These are phyloP conservation scores for Bryoerythrophyllum caledonicum DNA, from an alignment of 225 moss, liverwort and hornwort genomes.

Conservation along the genomic window DNA sequence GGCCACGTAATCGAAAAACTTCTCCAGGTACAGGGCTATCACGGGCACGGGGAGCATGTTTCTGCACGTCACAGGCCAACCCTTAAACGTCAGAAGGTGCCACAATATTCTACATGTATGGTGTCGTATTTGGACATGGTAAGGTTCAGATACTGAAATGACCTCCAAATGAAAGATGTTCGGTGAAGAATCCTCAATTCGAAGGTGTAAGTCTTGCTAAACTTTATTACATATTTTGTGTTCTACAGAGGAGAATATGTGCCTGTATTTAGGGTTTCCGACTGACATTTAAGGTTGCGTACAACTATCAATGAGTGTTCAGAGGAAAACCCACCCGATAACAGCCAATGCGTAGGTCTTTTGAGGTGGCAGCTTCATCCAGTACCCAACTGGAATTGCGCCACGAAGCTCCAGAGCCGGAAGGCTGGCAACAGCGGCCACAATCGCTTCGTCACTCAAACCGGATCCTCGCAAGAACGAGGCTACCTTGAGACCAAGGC, in stretches of 20 bases:
- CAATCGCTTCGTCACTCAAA: slow-evolving; percentile 80
- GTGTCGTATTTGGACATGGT: too few relatives aligned
- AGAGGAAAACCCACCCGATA: slow-evolving; percentile 50
- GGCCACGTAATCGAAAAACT: slow-evolving; percentile 55
- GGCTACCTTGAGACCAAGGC: slow-evolving; percentile 79
- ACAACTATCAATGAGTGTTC: background rate
- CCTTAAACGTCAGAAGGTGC: too few relatives aligned
- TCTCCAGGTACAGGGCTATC: slow-evolving; percentile 73
- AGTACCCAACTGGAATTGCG: slow-evolving; percentile 91
- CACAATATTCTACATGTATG: too few relatives aligned
- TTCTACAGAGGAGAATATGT: too few relatives aligned
- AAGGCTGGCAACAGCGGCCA: slow-evolving; percentile 71
- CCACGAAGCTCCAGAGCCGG: slow-evolving; percentile 97
- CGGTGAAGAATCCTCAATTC: too few relatives aligned
- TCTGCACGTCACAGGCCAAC: slow-evolving; percentile 44
- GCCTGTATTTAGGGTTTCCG: background rate
- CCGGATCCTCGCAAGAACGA: slow-evolving; percentile 78
- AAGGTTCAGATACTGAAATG: too few relatives aligned
- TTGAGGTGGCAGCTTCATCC: slow-evolving; percentile 76
- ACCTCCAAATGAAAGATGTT: too few relatives aligned
- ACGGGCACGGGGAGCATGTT: slow-evolving; percentile 93
- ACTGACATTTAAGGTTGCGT: background rate
- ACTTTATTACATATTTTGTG: too few relatives aligned
- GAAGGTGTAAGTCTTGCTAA: too few relatives aligned
- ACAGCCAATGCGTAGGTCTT: slow-evolving; percentile 71